Conservation (phyloP, 2,329 filamentous ascomycete species). For the Paracamarosporium sp. region DNA sequence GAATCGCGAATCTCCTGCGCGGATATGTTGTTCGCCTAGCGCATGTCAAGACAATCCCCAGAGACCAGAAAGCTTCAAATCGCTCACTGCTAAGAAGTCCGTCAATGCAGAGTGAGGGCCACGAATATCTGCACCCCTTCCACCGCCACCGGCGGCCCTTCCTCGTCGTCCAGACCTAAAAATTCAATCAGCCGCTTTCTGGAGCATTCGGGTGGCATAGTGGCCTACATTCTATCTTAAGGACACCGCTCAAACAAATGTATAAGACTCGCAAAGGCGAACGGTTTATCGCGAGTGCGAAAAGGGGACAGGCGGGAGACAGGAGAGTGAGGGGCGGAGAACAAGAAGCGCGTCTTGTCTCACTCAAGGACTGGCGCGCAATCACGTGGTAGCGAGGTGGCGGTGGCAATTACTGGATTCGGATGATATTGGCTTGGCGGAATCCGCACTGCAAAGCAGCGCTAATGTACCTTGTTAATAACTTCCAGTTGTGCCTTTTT, state of each 20-base stretch:
- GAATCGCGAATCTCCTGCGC: slow-evolving; percentile 68
- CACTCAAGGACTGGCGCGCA: background rate
- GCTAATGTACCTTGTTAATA: too few relatives aligned
- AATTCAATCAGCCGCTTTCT: slow-evolving; percentile 23
- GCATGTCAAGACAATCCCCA: background rate
- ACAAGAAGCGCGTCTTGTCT: slow-evolving; percentile 1
- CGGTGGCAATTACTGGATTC: background rate
- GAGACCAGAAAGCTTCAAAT: background rate
- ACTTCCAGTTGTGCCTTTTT: too few relatives aligned
- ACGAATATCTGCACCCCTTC: slow-evolving; percentile 56
- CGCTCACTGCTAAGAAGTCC: slow-evolving; percentile 68
- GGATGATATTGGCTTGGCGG: background rate
- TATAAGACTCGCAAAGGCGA: background rate
- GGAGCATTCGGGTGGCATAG: background rate
- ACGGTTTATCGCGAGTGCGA: background rate
- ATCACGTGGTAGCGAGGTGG: background rate
- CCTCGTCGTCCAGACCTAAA: slow-evolving; percentile 40
- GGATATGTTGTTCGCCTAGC: slow-evolving; percentile 74
- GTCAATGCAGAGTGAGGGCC: slow-evolving; percentile 72
- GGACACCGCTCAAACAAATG: background rate
- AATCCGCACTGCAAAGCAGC: background rate
- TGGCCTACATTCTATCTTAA: slow-evolving; percentile 23
- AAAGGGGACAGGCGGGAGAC: background rate
- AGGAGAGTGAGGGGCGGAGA: slow-evolving; percentile 3
- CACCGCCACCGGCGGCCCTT: slow-evolving; percentile 40